These are phyloP conservation scores for Mycena rebaudengoi DNA, from an alignment of 768 basidiomycete genomes.

Conservation along the genomic window DNA sequence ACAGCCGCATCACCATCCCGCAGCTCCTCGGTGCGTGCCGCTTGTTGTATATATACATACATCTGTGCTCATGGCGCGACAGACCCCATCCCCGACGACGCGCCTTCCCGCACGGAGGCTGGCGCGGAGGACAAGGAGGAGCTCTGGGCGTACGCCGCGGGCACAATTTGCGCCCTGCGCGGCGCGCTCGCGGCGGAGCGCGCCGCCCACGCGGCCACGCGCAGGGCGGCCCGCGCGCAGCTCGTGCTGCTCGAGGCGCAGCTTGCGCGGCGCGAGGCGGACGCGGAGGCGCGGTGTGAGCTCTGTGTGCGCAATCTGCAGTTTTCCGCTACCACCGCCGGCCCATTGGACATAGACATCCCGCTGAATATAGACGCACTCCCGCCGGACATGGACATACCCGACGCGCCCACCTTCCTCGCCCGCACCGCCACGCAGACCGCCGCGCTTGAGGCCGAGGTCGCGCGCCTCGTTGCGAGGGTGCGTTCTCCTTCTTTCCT, in stretches of 20 bases:
- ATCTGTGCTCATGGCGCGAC: neutral
- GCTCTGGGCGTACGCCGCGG: slow-evolving; percentile 50
- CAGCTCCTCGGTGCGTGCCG: slow-evolving; percentile 51
- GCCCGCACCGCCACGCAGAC: too few relatives aligned
- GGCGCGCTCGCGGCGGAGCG: slow-evolving; percentile 55
- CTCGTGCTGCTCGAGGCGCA: slow-evolving; percentile 59
- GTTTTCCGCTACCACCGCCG: too few relatives aligned
- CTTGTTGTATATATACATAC: neutral
- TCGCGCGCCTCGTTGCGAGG: too few relatives aligned
- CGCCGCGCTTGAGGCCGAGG: too few relatives aligned
- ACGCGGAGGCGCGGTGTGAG: slow-evolving; percentile 48
- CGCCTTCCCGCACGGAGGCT: neutral
- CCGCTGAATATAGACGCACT: too few relatives aligned
- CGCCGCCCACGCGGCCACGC: slow-evolving; percentile 48
- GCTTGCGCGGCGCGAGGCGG: slow-evolving; percentile 64
- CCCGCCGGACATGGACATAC: too few relatives aligned
- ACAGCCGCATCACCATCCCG: slow-evolving; percentile 50
- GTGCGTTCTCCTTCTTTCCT: too few relatives aligned
- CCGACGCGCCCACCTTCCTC: too few relatives aligned
- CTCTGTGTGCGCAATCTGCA: too few relatives aligned
- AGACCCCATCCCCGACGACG: slow-evolving; percentile 18
- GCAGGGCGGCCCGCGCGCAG: slow-evolving; percentile 48
- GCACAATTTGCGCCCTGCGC: slow-evolving; percentile 53
- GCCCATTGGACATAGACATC: too few relatives aligned
- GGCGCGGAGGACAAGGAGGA: slow-evolving; percentile 38